These are phyloP conservation scores for Colletotrichum endophyticum DNA, from an alignment of 2,329 filamentous ascomycete species.

Conservation along the genomic window DNA sequence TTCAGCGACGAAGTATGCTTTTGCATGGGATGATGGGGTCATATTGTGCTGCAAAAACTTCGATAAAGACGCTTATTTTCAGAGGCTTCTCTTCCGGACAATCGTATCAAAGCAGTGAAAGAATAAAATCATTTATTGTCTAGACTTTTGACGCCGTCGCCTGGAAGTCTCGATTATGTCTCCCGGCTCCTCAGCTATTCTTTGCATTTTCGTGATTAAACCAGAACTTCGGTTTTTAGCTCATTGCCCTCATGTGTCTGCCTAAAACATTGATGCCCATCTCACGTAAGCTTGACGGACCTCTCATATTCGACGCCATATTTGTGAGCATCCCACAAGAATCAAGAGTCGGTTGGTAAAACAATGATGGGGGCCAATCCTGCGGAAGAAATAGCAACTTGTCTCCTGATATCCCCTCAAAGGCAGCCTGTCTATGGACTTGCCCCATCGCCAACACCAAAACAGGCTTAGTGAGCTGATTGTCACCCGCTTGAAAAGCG, in stretches of 20 bases:
- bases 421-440: background rate
- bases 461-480: background rate
- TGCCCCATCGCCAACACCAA: background rate
- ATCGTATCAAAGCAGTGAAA: background rate
- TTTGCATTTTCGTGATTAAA: background rate
- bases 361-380: background rate
- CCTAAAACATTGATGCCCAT: background rate
- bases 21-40: too few relatives aligned
- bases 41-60: background rate
- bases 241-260: background rate
- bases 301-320: background rate
- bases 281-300: background rate
- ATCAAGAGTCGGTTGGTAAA: background rate
- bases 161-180: fast-evolving
- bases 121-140: background rate
- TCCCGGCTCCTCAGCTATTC: background rate
- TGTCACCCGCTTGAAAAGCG: background rate
- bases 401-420: background rate
- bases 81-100: fast-evolving
- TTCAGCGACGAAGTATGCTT: background rate
- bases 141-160: background rate
- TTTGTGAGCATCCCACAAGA: background rate
- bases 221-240: background rate
- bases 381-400: background rate
- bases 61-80: background rate